Evolutionary conservation across 179 eudicot species (phyloP).

Genomic region (Monotropa hypopitys): DNA sequence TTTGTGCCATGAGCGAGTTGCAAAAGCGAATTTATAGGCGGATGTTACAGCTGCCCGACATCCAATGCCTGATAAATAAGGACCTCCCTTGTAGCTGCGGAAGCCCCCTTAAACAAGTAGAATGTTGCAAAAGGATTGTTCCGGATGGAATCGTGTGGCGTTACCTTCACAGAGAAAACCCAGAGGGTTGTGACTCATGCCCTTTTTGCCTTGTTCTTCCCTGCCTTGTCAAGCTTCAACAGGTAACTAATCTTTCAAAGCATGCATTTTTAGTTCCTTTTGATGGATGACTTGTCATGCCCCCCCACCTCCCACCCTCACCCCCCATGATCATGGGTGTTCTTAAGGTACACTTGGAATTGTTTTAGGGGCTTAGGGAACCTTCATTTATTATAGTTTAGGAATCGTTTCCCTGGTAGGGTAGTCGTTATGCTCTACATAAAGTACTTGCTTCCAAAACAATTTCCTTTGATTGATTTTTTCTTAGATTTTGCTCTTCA

Average conservation of each 20-base stretch:
- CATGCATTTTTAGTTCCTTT: background rate
- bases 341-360: background rate
- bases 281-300: background rate
- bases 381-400: too few relatives aligned
- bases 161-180: slow-evolving; percentile 74
- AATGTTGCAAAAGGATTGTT: slow-evolving; percentile 73
- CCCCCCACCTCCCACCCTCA: too few relatives aligned
- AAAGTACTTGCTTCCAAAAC: background rate
- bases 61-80: slow-evolving; percentile 80
- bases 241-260: slow-evolving; percentile 32
- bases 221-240: slow-evolving; percentile 91
- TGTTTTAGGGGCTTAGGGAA: background rate
- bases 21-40: slow-evolving; percentile 83
- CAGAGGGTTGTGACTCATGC: slow-evolving; percentile 90
- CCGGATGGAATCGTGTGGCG: slow-evolving; percentile 84
- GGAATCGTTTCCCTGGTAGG: background rate
- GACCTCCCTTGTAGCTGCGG: slow-evolving; percentile 92
- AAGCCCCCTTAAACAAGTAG: slow-evolving; percentile 84
- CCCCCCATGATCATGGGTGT: background rate
- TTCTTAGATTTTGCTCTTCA: background rate
- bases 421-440: background rate
- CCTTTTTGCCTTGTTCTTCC: slow-evolving; percentile 90
- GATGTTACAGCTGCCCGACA: slow-evolving; percentile 74
- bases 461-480: background rate
- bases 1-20: slow-evolving; percentile 88